phyloP scores from a whole-genome alignment of 2,329 filamentous ascomycete species.

The Pseudogymnoascus sp. region DNA sequence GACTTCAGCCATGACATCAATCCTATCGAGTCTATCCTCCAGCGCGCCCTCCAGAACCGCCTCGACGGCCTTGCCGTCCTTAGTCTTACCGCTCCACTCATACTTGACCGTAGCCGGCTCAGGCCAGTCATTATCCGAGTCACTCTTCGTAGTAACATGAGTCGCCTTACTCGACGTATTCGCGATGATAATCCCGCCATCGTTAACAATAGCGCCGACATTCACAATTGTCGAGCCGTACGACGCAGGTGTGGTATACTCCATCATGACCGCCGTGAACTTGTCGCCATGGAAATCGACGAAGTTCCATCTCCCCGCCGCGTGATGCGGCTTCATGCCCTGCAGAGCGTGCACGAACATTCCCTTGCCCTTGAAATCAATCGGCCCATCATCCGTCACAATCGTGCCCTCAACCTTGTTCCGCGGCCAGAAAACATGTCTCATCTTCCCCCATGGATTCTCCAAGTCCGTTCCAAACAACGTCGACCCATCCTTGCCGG shows the following conservation, averaged over 20 bases:
- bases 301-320: conserved; percentile 90
- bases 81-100: conserved; percentile 69
- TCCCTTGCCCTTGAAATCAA: conserved; percentile 75
- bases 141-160: conserved; percentile 64
- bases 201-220: conserved; percentile 74
- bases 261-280: conserved; percentile 88
- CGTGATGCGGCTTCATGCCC: conserved; percentile 98
- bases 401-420: conserved; percentile 77
- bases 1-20: conserved; percentile 96
- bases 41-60: conserved; percentile 64
- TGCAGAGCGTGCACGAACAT: conserved; percentile 82
- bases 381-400: conserved; percentile 69
- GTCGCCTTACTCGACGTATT: conserved; percentile 57
- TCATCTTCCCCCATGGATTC: conserved; percentile 87
- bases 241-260: conserved; percentile 87
- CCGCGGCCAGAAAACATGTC: conserved; percentile 90
- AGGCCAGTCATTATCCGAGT: conserved; percentile 79
- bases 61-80: conserved; percentile 66
- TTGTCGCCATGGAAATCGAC: conserved; percentile 80
- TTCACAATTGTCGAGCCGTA: conserved; percentile 81
- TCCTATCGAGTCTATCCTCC: conserved; percentile 65
- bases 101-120: conserved; percentile 72
- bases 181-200: conserved; percentile 71
- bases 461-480: conserved; percentile 78
- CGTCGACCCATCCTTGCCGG: conserved; percentile 75